Base-by-base conservation (phyloP, 106 monocot genomes). In the Allium sativum region DNA sequence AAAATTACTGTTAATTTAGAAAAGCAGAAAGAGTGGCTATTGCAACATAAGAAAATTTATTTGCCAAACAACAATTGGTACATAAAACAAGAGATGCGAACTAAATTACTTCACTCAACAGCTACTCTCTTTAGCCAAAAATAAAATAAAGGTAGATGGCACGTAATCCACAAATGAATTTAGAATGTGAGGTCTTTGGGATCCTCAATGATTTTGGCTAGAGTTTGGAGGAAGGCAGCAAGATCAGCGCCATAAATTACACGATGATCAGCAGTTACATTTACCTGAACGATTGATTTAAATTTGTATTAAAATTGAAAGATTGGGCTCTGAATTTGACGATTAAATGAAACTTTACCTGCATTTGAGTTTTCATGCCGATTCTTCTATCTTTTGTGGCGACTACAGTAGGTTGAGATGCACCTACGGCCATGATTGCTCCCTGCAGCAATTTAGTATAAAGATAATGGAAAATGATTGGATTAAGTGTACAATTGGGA, bases 341-440 rank as follows among this genome's bases (percentile, higher is more conserved):
- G 18, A 0, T 4, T 9, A 0, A 59, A 62, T 8, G 20, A 48
- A 48, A 62, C 4, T 62, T 56, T 68, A 96, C 96, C 96, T 84
- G 92, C 92, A 93, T 93, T 70, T 93, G 87, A 64, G 47, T 87
- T 67, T 87, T 87, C 42, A 93, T 21, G 53, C 87, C 84, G 55
- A 93, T 84, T 46, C 81, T 77, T 46, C 81, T 77, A 59, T 84
- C 92, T 69, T 84, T 82, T 11, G 84, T 79, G 42, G 78, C 92
- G 45, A 84, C 81, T 57, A 93, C 65, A 44, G 81, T 79, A 51
- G 87, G 87, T 42, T 78, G 67, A 3, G 92, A 87, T 62, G 81
- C 72, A n/a, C 92, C 92, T 13, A 92, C 87, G 12, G 92, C 92
- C 92, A 92, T 92, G 68, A 87, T 92, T 42, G 87, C 92, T 52